Conservation (phyloP, 1,139 yeast species). For the Kluyveromyces marxianus region DNA sequence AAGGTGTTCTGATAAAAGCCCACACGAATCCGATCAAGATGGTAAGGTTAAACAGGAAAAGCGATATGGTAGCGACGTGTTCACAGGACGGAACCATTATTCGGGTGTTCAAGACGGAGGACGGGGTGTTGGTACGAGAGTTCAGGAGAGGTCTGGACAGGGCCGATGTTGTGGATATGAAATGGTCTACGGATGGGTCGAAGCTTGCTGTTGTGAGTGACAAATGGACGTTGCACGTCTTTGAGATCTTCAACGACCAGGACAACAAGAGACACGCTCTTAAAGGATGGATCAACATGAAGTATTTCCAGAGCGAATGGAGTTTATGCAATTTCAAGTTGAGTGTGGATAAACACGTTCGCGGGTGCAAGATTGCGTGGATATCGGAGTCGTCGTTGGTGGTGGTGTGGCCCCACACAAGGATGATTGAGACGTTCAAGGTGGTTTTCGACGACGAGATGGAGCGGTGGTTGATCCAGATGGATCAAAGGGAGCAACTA, state of each 20-base stretch:
- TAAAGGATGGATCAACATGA: conserved; percentile 49
- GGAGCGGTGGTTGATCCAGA: not conserved
- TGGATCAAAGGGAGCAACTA: not conserved
- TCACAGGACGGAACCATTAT: conserved; percentile 83
- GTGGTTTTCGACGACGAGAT: not conserved
- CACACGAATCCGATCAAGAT: conserved; percentile 67
- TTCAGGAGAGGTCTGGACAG: conserved; percentile 84
- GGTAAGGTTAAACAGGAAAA: conserved; percentile 61
- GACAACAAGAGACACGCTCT: conserved; percentile 62
- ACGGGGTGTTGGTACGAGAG: conserved; percentile 68
- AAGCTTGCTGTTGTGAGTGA: conserved; percentile 81
- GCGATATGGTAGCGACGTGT: conserved; percentile 79
- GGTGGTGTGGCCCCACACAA: conserved; percentile 54
- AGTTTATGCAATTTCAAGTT: conserved; percentile 54
- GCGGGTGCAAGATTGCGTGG: conserved; percentile 31
- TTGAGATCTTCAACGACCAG: conserved; percentile 37
- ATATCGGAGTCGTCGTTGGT: conserved; percentile 49
- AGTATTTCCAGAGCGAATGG: conserved; percentile 83
- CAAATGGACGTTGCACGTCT: conserved; percentile 82
- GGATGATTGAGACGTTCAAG: conserved; percentile 1
- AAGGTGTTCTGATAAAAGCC: conserved; percentile 54
- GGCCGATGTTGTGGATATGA: conserved; percentile 75
- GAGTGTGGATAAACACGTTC: conserved; percentile 6
- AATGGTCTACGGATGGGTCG: conserved; percentile 68
- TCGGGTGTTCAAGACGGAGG: conserved; percentile 66